phyloP scores from a whole-genome alignment of 2,329 filamentous ascomycete species.

The Ophiostoma ips region DNA sequence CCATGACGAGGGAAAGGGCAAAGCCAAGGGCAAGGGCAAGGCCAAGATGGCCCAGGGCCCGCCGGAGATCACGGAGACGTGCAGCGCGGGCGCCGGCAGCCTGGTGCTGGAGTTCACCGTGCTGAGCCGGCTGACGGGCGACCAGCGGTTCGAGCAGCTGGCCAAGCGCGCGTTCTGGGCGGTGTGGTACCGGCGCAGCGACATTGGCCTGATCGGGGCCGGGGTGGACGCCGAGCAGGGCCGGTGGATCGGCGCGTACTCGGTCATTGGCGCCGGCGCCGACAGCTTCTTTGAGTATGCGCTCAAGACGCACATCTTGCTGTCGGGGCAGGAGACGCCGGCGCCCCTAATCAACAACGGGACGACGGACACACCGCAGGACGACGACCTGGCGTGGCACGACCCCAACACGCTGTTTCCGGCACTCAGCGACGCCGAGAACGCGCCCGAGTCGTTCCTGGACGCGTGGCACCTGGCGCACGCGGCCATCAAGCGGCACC shows the following conservation, averaged over 20 bases:
- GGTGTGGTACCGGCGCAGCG: slow-evolving; percentile 79
- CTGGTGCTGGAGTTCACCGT: slow-evolving; percentile 87
- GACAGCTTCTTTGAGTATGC: slow-evolving; percentile 99
- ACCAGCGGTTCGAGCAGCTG: slow-evolving; percentile 73
- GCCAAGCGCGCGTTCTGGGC: slow-evolving; percentile 94
- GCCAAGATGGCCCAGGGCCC: slow-evolving; percentile 25
- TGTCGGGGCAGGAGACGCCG: slow-evolving; percentile 59
- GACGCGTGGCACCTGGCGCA: slow-evolving; percentile 76
- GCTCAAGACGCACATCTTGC: slow-evolving; percentile 79
- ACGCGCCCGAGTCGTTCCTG: slow-evolving; percentile 66
- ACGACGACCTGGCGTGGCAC: slow-evolving; percentile 30
- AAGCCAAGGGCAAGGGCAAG: slow-evolving; percentile 19
- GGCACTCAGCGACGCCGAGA: slow-evolving; percentile 48
- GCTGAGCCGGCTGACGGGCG: slow-evolving; percentile 74
- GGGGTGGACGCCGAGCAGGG: slow-evolving; percentile 83
- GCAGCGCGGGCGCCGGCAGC: slow-evolving; percentile 91
- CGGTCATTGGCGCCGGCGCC: slow-evolving; percentile 91
- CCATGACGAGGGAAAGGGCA: slow-evolving; percentile 24
- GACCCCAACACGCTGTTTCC: slow-evolving; percentile 49
- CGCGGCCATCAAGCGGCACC: slow-evolving; percentile 72
- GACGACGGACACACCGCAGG: slow-evolving; percentile 17
- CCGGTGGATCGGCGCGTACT: slow-evolving; percentile 73
- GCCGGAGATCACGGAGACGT: slow-evolving; percentile 82
- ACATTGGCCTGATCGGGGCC: slow-evolving; percentile 75
- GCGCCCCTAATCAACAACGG: no score